Conservation (phyloP, 306 rosid genomes). For the Sesbania bispinosa region DNA sequence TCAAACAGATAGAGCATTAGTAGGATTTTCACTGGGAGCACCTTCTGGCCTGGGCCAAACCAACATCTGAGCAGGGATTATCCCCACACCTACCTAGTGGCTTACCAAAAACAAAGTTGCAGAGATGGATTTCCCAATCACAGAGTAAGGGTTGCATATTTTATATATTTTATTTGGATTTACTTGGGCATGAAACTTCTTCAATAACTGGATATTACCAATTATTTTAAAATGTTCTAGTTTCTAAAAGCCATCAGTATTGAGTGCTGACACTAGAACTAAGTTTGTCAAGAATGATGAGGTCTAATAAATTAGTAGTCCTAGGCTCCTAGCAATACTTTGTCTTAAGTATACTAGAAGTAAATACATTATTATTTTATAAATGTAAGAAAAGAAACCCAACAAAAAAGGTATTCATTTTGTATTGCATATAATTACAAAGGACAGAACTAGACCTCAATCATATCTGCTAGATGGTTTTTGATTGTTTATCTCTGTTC, state of each 20-base stretch:
- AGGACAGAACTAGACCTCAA: constrained; percentile 80
- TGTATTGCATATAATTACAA: constrained; percentile 31
- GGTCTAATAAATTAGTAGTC: constrained; percentile 3
- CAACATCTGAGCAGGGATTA: background rate
- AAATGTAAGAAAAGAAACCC: background rate
- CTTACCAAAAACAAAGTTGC: background rate
- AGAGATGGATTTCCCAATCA: background rate
- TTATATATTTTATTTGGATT: background rate
- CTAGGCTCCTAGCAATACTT: background rate
- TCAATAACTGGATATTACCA: constrained; percentile 1
- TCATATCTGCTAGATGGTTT: constrained; percentile 69
- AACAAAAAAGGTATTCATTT: constrained; percentile 6
- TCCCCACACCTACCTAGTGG: background rate
- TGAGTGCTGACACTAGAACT: background rate
- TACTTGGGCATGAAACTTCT: constrained; percentile 5
- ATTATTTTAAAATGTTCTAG: constrained; percentile 3
- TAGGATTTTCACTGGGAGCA: constrained; percentile 10
- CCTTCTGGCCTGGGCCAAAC: background rate
- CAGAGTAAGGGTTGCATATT: background rate
- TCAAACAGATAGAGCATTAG: background rate
- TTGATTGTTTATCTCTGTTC: too few species aligned
- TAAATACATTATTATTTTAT: background rate
- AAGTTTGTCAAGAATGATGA: constrained; percentile 3
- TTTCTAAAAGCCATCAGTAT: constrained; percentile 4
- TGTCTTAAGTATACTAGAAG: background rate